These are phyloP conservation scores for Striga asiatica DNA, from an alignment of 257 asterid species.

Conservation along the genomic window DNA sequence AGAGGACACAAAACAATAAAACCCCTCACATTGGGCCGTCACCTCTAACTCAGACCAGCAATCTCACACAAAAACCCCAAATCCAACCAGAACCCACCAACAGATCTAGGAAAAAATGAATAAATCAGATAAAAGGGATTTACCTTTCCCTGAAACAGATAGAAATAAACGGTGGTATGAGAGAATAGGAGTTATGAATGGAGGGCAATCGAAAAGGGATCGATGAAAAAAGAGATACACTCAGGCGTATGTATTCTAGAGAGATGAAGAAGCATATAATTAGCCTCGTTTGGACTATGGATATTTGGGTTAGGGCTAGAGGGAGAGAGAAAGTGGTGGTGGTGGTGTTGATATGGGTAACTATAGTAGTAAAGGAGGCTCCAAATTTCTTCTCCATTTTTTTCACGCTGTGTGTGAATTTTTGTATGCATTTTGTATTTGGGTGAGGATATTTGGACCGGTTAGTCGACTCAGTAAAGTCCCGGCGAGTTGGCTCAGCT, in stretches of 20 bases:
- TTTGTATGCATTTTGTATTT: conserved; percentile 20
- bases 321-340: conserved; percentile 22
- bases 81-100: background rate
- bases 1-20: background rate
- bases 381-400: conserved; percentile 71
- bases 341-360: conserved; percentile 20
- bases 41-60: conserved; percentile 14
- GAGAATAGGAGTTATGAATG: conserved; percentile 9
- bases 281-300: conserved; percentile 25
- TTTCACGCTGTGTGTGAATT: conserved; percentile 33
- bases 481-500: conserved; percentile 42
- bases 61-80: conserved; percentile 10
- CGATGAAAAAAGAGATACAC: conserved; percentile 18
- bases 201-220: conserved; percentile 22
- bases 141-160: conserved; percentile 18
- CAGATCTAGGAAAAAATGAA: background rate
- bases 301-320: conserved; percentile 38
- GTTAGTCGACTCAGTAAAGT: conserved; percentile 28
- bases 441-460: conserved; percentile 25
- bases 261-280: conserved; percentile 1
- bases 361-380: conserved; percentile 45
- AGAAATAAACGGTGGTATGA: conserved; percentile 4
- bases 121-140: conserved; percentile 10
- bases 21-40: conserved; percentile 20
- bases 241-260: conserved; percentile 13